Conservation (phyloP, 257 asterid species). For the Dorcoceras hygrometricum region DNA sequence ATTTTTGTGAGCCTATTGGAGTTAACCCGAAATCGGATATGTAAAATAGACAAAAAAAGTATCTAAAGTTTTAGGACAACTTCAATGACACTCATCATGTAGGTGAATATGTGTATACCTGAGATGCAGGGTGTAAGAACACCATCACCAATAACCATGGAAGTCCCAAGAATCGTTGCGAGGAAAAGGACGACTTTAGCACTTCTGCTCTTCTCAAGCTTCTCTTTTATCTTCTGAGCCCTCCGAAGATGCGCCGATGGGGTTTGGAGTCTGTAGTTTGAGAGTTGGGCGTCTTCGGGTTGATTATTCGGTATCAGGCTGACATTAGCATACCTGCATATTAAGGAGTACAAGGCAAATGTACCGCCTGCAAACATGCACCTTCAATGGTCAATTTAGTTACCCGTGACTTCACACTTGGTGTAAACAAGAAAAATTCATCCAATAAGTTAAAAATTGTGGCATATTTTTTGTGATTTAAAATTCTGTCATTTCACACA, state of each 20-base stretch:
- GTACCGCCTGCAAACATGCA: constrained; percentile 56
- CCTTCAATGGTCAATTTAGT: too few relatives aligned
- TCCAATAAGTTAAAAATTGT: too few relatives aligned
- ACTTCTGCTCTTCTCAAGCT: constrained; percentile 45
- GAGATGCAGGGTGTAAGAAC: constrained; percentile 82
- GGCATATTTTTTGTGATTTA: too few relatives aligned
- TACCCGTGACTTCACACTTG: too few relatives aligned
- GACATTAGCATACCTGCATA: constrained; percentile 72
- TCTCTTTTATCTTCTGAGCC: constrained; percentile 46
- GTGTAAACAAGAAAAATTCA: too few relatives aligned
- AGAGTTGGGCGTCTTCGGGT: constrained; percentile 57
- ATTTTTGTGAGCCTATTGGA: too few relatives aligned
- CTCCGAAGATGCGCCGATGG: constrained; percentile 45
- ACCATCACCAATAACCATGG: constrained; percentile 88
- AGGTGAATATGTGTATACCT: neutral
- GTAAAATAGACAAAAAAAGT: too few relatives aligned
- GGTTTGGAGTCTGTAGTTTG: constrained; percentile 48
- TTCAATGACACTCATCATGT: too few relatives aligned
- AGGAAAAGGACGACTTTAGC: constrained; percentile 54
- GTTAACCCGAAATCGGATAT: too few relatives aligned
- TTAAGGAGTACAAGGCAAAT: constrained; percentile 66
- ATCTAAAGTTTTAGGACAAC: too few relatives aligned
- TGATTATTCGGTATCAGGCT: constrained; percentile 66
- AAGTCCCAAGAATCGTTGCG: constrained; percentile 65
- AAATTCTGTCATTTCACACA: too few relatives aligned